phyloP scores from a whole-genome alignment of 768 basidiomycete genomes.

The Hericium erinaceus region DNA sequence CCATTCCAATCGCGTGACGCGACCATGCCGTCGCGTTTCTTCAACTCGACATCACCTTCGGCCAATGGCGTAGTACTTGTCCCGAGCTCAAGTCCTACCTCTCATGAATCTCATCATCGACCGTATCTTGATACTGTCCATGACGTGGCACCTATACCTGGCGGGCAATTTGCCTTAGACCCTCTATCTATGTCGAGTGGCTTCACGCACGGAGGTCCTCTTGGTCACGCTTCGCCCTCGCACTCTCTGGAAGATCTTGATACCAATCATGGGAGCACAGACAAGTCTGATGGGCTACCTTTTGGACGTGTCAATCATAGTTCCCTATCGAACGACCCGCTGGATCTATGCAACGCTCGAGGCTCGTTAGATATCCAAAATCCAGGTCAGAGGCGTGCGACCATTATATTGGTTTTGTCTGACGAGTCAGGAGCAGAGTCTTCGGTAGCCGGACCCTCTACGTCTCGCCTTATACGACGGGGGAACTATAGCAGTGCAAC shows the following conservation, averaged over 20 bases:
- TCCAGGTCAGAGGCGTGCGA: slow-evolving; percentile 35
- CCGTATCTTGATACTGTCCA: slow-evolving; percentile 28
- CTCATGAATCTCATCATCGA: slow-evolving; percentile 29
- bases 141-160: slow-evolving; percentile 32
- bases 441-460: slow-evolving; percentile 21
- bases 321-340: slow-evolving; percentile 24
- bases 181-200: slow-evolving; percentile 52
- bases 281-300: slow-evolving; percentile 44
- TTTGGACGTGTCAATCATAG: slow-evolving; percentile 63
- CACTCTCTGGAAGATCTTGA: slow-evolving; percentile 32
- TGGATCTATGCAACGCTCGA: slow-evolving; percentile 31
- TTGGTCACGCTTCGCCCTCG: slow-evolving; percentile 44
- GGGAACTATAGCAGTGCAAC: neutral
- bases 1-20: slow-evolving; percentile 71
- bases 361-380: slow-evolving; percentile 53
- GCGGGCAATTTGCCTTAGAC: slow-evolving; percentile 29
- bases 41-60: slow-evolving; percentile 37
- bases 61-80: slow-evolving; percentile 55
- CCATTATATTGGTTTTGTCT: slow-evolving; percentile 46
- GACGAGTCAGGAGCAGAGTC: slow-evolving; percentile 59
- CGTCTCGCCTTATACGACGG: slow-evolving; percentile 22
- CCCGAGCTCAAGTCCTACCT: slow-evolving; percentile 64
- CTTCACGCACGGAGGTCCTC: slow-evolving; percentile 33
- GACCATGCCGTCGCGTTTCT: slow-evolving; percentile 54
- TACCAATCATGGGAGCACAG: slow-evolving; percentile 29